A percentile compares a stretch with the other conserved stretches of the same genome.
Evolutionary conservation across 345 rosid species (phyloP).

Genomic region (Brassica cretica): DNA sequence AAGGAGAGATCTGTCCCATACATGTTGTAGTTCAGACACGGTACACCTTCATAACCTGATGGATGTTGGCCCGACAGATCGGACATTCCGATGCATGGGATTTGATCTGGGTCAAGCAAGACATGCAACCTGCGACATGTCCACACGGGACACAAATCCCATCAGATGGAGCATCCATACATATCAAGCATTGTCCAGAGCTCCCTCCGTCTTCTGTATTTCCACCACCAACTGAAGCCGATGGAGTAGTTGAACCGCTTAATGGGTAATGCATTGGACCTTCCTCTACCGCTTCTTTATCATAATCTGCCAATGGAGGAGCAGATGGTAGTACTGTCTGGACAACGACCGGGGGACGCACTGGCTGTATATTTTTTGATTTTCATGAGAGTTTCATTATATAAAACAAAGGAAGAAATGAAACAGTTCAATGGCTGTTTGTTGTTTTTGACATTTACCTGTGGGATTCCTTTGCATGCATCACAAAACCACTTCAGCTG

Average conservation of each 20-base stretch:
- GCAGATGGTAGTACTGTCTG: constrained; percentile 61
- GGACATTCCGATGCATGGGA: constrained; percentile 87
- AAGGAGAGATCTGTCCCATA: background rate
- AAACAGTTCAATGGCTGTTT: background rate
- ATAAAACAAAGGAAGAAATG: background rate
- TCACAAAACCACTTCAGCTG: constrained; percentile 85
- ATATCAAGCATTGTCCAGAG: constrained; percentile 61
- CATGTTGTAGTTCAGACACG: constrained; percentile 46
- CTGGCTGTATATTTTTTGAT: constrained; percentile 47
- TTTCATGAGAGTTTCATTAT: constrained; percentile 5
- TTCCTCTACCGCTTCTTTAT: constrained; percentile 40
- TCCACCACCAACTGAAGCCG: constrained; percentile 39
- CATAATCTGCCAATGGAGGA: constrained; percentile 52
- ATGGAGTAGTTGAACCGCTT: constrained; percentile 58
- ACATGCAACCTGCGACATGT: constrained; percentile 91
- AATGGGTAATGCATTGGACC: constrained; percentile 76
- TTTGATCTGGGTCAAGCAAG: constrained; percentile 80
- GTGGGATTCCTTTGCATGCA: constrained; percentile 93
- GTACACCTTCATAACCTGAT: constrained; percentile 69
- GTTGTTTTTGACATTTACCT: constrained; percentile 47
- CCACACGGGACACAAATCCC: constrained; percentile 96
- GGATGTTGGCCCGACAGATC: constrained; percentile 79
- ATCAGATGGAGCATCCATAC: constrained; percentile 87
- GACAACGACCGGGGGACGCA: constrained; percentile 70
- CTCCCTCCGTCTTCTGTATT: constrained; percentile 47